phyloP scores from a whole-genome alignment of 73 alveolate species.

The Durusdinium trenchii region DNA sequence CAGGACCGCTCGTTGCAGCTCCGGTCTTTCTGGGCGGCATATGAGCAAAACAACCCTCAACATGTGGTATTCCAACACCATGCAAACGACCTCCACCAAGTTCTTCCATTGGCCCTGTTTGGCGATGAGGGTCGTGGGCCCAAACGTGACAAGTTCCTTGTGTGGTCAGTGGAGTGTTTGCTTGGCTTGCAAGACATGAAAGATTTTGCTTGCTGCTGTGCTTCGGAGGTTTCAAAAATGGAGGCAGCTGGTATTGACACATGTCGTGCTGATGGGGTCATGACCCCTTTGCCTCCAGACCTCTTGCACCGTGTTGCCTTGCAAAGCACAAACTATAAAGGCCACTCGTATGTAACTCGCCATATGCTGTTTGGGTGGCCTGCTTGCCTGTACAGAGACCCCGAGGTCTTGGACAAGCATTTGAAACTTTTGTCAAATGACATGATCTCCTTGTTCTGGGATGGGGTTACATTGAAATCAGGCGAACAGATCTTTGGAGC shows the following conservation, averaged over 20 bases:
- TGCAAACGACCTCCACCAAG: background rate
- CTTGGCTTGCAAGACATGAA: background rate
- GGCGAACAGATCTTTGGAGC: background rate
- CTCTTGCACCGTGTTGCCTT: background rate
- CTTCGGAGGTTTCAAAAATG: background rate
- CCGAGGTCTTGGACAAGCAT: background rate
- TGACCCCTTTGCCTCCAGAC: background rate
- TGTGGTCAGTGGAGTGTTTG: background rate
- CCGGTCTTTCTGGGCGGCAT: background rate
- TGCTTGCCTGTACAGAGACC: background rate
- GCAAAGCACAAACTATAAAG: conserved; percentile 10
- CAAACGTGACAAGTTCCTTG: conserved; percentile 8
- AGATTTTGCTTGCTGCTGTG: background rate
- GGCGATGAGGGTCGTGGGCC: conserved; percentile 47
- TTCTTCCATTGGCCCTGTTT: background rate
- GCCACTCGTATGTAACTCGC: conserved; percentile 14
- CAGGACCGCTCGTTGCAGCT: background rate
- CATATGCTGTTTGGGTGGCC: conserved; percentile 33
- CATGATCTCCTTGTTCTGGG: background rate
- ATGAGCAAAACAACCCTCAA: background rate
- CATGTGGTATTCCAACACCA: background rate
- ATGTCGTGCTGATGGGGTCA: background rate
- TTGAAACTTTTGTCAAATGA: background rate
- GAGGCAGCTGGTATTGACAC: no score
- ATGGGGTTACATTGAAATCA: background rate